Base-by-base conservation (phyloP, 495 filamentous ascomycete genomes). In the Alectoria sarmentosa region DNA sequence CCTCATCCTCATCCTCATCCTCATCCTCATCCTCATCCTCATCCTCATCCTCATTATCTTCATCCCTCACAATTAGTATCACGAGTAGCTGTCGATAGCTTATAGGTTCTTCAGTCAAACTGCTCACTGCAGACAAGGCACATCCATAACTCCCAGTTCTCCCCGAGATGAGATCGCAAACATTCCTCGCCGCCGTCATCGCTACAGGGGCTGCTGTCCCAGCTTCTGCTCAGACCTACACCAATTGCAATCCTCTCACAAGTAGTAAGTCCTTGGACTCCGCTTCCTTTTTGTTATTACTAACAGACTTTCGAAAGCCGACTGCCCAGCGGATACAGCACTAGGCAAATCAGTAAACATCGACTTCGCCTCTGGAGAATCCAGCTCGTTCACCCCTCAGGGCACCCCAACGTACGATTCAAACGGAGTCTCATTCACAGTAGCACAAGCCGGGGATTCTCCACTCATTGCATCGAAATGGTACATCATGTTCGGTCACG, bases 361-460 rank as follows among this genome's bases (percentile, higher is more conserved):
- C 75, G 90, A 96, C 76, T 95, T 97, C 76, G 88, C 87, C 30
- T 74, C 82, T 68, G 90, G 91, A 65, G 66, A 75, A 30, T 86
- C 85, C 11, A 80, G 81, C 46, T 86, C 85, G 38, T 96, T 96
- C 73, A 86, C 84, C 11, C 72, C 84, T 4, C 77, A 82, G 57
- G 89, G 90, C 62, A 84, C 80, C 56, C 76, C 81, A 19, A 84
- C 86, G 0, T 96, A 92, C 74, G 85, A 83, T 67, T 79, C 82
- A 36, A 86, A 90, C 73, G 94, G 95, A 54, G 91, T 83, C 19
- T 81, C 79, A 8, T 96, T 98, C 74, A 91, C 90, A n/a, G 87
- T 98, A 54, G 78, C 86, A n/a, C 80, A 87, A 69, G 74, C 85
- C 59, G 91, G 91, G 48, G 91, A 98, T 73, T 83, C 90, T 4